Conservation (phyloP, 2,329 filamentous ascomycete species). For the Sodiomyces alkalinus region DNA sequence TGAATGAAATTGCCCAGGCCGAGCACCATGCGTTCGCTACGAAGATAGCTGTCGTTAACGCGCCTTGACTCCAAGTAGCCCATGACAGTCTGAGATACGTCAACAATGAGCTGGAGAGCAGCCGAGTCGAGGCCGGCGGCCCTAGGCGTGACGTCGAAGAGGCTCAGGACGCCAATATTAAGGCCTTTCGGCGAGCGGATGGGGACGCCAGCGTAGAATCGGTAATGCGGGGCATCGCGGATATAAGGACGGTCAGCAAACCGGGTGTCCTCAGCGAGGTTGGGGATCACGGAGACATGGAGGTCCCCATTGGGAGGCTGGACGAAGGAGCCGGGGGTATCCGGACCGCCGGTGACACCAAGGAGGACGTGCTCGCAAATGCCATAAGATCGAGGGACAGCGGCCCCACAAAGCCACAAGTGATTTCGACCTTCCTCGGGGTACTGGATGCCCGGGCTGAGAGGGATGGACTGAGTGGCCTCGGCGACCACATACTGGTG, state of each 20-base stretch:
- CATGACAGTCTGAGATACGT: conserved; percentile 20
- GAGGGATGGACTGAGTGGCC: conserved; percentile 24
- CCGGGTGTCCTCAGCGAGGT: conserved; percentile 17
- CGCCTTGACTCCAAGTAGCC: conserved; percentile 20
- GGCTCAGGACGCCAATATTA: conserved; percentile 25
- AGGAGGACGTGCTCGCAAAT: conserved; percentile 16
- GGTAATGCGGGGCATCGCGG: conserved; percentile 9
- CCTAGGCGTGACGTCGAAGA: conserved; percentile 14
- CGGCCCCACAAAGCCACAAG: conserved; percentile 14
- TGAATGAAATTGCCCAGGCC: conserved; percentile 22
- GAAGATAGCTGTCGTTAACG: conserved; percentile 13
- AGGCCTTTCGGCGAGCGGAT: conserved; percentile 23
- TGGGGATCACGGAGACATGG: conserved; percentile 18
- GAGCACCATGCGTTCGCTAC: conserved; percentile 20
- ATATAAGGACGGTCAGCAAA: conserved; percentile 15
- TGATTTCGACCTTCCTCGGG: conserved; percentile 4
- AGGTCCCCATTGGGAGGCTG: conserved; percentile 8
- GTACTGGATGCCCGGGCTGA: conserved; percentile 12
- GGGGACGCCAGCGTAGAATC: conserved; percentile 27
- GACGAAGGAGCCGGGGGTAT: neutral
- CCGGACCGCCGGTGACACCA: neutral
- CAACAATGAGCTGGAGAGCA: conserved; percentile 13
- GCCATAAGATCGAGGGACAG: conserved; percentile 13
- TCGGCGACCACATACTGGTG: conserved; percentile 36
- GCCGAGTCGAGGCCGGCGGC: conserved; percentile 13